Base-by-base conservation (phyloP, 1,139 yeast genomes). In the Suhomyces chickasaworum region DNA sequence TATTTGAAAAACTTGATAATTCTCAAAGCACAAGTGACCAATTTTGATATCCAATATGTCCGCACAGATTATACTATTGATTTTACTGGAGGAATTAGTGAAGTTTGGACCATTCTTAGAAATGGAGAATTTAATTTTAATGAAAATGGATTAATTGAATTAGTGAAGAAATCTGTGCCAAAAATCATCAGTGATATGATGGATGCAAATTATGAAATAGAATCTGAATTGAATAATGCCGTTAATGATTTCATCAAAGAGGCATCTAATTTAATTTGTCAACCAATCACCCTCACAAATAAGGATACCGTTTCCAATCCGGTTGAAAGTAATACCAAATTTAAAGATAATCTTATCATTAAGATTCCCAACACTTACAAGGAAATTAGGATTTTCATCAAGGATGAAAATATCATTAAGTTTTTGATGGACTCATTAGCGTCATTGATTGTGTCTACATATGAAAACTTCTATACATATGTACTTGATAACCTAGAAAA, bases 111-210 rank as follows among this genome's bases (percentile, higher is more conserved):
- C 13, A 68, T 75, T 15, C 67, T 83, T 18, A 60, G 65, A 39
- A 61, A 58, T 18, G 75, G 78, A 12, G 66, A 66, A 30, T 65
- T 73, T 31, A 58, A 63, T 36, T 60, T 65, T 42, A 64, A 65
- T 44, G 57, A 64, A 23, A 70, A 73, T 7, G 81, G 83, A 1
- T 73, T 83, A 41, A 66, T 84, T 44, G 83, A 79, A 51, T 63
- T 85, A 42, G 86, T 89, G 4, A 73, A 79, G 50, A 88, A 83
- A 32, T 76, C 89, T 1, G 88, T 85, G 2, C 97, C 97, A 0
- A 83, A 80, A 52, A 89, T 89, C n/a, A 86, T 88, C 10, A 85
- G 83, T 57, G 86, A 88, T 61, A 86, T 86, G 89, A 79, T 85
- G 41, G 97, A 91, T 65, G 95, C 96, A 18, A 81, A 89, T 54